Evolutionary conservation across 1,139 yeast species (phyloP), one percentile per base, ranked within the genome.

Genomic region (Taiozyma sp.): DNA sequence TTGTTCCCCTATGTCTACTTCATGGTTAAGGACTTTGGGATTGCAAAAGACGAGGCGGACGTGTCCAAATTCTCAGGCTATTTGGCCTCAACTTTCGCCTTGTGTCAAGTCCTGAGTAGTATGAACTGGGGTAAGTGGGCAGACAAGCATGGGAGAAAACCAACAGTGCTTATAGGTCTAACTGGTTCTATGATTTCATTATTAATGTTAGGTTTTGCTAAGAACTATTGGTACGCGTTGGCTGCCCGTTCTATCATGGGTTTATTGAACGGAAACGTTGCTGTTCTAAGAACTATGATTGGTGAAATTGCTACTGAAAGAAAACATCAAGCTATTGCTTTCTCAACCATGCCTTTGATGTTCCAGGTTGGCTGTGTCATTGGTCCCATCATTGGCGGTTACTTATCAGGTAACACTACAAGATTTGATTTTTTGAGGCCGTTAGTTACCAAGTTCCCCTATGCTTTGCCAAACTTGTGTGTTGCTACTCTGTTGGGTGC

Each of bases 1-100:
- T 62, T 80, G 29, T 81, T 82, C 62, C 87, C 87, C 2, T 83
- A 83, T 60, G 75, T 83, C 27, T 83, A 78, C 63, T 82, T 80
- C 65, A 79, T 83, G 83, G 80, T 83, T 34, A 67, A 79, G 61
- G 81, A 79, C 54, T 81, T 81, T 57, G 74, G 78, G 4, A 69
- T 80, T 27, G 76, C 80, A 3, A 71, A 75, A 34, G 74, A 75
- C 27, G 79, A 80, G 50, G 74, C 78, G n/a, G 77, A 78, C 28
- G 76, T 81, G 38, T 73, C 84, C 3, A 71, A 73, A 50, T 83
- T 80, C 61, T 78, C 84, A 10, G 85, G 86, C 8, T 80, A 80
- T 56, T 65, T 81, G 44, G 78, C 84, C 1, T 77, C 84, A 2
- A 70, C 76, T 12, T 81, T 80, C 66, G 81, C 86, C 23, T 54